These are phyloP conservation scores for Lotus japonicus DNA, from an alignment of 306 rosid genomes.

Conservation along the genomic window DNA sequence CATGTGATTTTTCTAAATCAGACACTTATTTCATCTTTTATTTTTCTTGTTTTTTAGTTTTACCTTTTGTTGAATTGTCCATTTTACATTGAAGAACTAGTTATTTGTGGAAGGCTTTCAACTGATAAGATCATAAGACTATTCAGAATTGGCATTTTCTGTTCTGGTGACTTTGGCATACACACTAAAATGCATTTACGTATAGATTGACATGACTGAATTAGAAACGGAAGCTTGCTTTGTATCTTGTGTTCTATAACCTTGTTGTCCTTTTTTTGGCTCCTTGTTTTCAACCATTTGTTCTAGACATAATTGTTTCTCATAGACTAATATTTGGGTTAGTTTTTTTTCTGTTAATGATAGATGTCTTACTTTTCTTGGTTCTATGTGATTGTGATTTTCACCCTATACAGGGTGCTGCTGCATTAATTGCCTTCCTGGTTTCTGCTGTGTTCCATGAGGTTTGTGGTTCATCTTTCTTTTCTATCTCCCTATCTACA, in stretches of 20 bases:
- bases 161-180: constrained; percentile 2
- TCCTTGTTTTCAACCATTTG: not conserved
- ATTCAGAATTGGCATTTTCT: not conserved
- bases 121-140: constrained; percentile 10
- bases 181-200: not conserved
- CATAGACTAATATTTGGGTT: constrained; percentile 3
- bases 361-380: not conserved
- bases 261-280: constrained; percentile 10
- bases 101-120: not conserved
- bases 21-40: not conserved
- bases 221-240: not conserved
- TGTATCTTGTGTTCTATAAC: constrained; percentile 9
- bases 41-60: not conserved
- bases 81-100: not conserved
- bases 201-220: constrained; percentile 6
- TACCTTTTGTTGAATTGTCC: not conserved
- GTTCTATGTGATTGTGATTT: constrained; percentile 13
- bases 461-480: constrained; percentile 37
- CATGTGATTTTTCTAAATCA: not conserved
- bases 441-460: constrained; percentile 93
- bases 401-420: constrained; percentile 47
- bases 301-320: not conserved
- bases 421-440: constrained; percentile 59
- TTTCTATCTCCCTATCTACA: not conserved
- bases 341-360: not conserved